Evolutionary conservation across 2,329 filamentous ascomycete genomes (phyloP), one percentile per base, ranked within the genome.

Genomic region (Cordyceps militaris): DNA sequence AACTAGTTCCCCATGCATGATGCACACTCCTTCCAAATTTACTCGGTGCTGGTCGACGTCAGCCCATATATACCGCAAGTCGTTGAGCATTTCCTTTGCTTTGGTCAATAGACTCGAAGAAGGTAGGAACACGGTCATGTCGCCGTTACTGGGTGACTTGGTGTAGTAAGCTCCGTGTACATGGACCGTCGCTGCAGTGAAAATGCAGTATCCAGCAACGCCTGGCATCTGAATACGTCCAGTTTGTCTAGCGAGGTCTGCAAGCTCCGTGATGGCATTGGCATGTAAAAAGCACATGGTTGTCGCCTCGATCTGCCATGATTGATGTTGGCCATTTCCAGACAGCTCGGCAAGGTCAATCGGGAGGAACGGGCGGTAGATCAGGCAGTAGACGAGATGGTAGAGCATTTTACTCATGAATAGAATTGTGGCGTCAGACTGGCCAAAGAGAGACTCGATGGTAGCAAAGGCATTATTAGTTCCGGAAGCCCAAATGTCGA

Each of bases 271-370:
- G 53, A 95, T 92, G 5, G 90, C 89, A 66, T 95, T 96, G 6
- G 91, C 90, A 63, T 96, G 91, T 19, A 92, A 75, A 68, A 84
- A 94, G 70, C 91, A 95, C 67, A 93, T 80, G 65, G 94, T 93
- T 0, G 90, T 95, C 0, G 91, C 89, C 68, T 95, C 89, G 49
- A 95, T 93, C 68, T 95, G 91, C 91, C 91, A 96, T 28, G 89
- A 92, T 68, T 95, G 90, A 63, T 95, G 89, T 66, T 95, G 90
- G 1, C 88, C 88, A 0, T 83, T 87, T 14, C 88, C 88, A 13
- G 88, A 83, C 7, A 96, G 80, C 69, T 95, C 91, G 24, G 87
- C 83, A 3, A 95, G 77, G 69, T 95, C 88, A 61, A 96, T 88
- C 0, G 91, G 91, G 6, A 96, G 76, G 70, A 96, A 96, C 0